Percentiles rank a stretch among this genome's conserved stretches.
phyloP scores from a whole-genome alignment of 352 stramenopile species.

The Phytopythium ostracodes region DNA sequence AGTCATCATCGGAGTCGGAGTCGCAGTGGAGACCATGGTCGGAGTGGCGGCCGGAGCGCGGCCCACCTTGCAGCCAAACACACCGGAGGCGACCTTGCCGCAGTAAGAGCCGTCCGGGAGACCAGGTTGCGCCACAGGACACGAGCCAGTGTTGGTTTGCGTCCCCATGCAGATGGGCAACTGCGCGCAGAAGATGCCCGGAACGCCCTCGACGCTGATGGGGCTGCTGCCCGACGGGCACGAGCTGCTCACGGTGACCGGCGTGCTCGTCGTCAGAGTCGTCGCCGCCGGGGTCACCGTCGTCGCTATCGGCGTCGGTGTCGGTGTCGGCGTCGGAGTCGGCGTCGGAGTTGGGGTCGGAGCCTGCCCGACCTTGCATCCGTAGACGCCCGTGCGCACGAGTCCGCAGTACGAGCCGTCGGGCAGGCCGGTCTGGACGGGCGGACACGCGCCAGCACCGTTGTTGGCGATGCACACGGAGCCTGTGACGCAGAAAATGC shows the following conservation, averaged over 20 bases:
- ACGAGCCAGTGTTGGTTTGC: constrained; percentile 15
- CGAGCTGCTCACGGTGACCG: neutral
- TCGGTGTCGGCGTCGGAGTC: neutral
- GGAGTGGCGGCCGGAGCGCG: neutral
- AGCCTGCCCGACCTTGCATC: constrained; percentile 22
- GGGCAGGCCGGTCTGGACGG: constrained; percentile 18
- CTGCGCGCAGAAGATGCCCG: constrained; percentile 7
- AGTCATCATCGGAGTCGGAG: neutral
- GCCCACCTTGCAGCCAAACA: constrained; percentile 29
- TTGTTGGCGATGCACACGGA: constrained; percentile 23
- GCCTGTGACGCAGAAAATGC: constrained; percentile 23
- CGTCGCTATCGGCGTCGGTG: neutral
- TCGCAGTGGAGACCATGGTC: neutral
- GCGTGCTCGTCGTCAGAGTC: neutral
- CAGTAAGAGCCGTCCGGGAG: constrained; percentile 32
- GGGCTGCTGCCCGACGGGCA: constrained; percentile 6
- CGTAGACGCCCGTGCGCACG: constrained; percentile 28
- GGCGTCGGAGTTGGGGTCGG: neutral
- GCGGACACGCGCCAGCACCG: constrained; percentile 18
- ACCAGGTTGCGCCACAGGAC: constrained; percentile 17
- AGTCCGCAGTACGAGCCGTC: constrained; percentile 32
- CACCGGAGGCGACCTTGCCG: constrained; percentile 22
- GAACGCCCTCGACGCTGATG: constrained; percentile 26
- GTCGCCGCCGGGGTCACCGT: neutral
- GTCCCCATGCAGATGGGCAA: constrained; percentile 20